Evolutionary conservation across 768 basidiomycete species (phyloP).

Genomic region (Floccularia luteovirens): DNA sequence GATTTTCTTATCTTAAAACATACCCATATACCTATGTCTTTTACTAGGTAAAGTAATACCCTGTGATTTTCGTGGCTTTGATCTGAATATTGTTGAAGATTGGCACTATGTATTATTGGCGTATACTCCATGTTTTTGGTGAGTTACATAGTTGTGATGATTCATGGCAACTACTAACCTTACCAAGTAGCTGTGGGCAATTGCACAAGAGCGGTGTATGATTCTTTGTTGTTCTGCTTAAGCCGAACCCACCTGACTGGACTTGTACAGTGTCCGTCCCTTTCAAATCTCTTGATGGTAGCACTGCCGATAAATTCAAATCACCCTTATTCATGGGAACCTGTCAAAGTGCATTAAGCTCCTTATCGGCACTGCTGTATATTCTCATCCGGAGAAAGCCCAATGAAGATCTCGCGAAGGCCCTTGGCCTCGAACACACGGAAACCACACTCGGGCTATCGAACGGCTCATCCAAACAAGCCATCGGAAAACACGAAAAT

Average conservation of each 20-base stretch:
- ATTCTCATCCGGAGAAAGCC: slow-evolving; percentile 55
- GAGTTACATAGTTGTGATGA: slow-evolving; percentile 17
- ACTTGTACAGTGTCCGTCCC: slow-evolving; percentile 68
- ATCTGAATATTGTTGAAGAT: slow-evolving; percentile 23
- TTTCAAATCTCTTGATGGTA: slow-evolving; percentile 63
- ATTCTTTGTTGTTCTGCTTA: slow-evolving; percentile 5
- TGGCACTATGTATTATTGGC: slow-evolving; percentile 72
- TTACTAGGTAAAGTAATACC: slow-evolving; percentile 15
- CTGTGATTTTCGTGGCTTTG: neutral
- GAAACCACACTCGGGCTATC: slow-evolving; percentile 12
- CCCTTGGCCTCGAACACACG: slow-evolving; percentile 51
- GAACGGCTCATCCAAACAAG: slow-evolving; percentile 19
- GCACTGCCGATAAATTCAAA: slow-evolving; percentile 65
- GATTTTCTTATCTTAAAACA: no score
- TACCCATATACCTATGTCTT: slow-evolving; percentile 15
- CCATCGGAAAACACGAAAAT: no score
- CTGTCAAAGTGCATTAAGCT: slow-evolving; percentile 74
- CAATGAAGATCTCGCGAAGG: slow-evolving; percentile 41
- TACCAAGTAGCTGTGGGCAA: slow-evolving; percentile 67
- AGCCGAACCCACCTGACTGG: slow-evolving; percentile 1
- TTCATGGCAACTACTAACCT: slow-evolving; percentile 1
- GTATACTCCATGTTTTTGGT: slow-evolving; percentile 94
- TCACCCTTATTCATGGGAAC: slow-evolving; percentile 83
- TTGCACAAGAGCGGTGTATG: slow-evolving; percentile 90
- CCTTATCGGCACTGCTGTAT: slow-evolving; percentile 71